Evolutionary conservation across 2,329 filamentous ascomycete species (phyloP).

Genomic region (Onygenales sp.): DNA sequence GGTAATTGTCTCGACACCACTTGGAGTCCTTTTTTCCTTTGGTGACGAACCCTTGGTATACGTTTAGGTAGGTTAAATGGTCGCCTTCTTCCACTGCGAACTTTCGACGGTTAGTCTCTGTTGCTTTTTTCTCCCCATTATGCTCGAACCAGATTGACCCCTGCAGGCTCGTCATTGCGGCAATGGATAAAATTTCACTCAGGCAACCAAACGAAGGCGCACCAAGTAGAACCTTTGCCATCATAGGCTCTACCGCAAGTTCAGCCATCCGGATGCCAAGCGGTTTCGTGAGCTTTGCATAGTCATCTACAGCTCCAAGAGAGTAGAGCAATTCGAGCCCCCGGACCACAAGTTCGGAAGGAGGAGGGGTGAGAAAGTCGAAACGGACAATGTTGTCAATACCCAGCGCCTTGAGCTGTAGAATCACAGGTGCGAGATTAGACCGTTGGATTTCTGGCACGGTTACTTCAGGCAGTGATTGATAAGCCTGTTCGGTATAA

Average conservation of each 20-base stretch:
- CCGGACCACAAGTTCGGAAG: slow-evolving; percentile 72
- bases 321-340: slow-evolving; percentile 83
- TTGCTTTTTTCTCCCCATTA: slow-evolving; percentile 63
- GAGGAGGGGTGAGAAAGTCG: slow-evolving; percentile 77
- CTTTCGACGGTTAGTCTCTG: slow-evolving; percentile 64
- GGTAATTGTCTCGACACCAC: slow-evolving; percentile 77
- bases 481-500: slow-evolving; percentile 69
- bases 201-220: slow-evolving; percentile 68
- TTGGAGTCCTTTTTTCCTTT: slow-evolving; percentile 72
- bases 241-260: slow-evolving; percentile 88
- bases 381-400: slow-evolving; percentile 93
- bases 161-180: slow-evolving; percentile 84
- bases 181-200: slow-evolving; percentile 79
- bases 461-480: slow-evolving; percentile 58
- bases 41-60: slow-evolving; percentile 81
- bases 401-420: slow-evolving; percentile 89
- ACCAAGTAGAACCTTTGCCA: slow-evolving; percentile 75
- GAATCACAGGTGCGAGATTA: slow-evolving; percentile 75
- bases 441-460: slow-evolving; percentile 86
- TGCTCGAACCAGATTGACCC: slow-evolving; percentile 68
- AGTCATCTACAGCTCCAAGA: slow-evolving; percentile 75
- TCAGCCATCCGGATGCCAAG: slow-evolving; percentile 90
- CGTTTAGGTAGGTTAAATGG: slow-evolving; percentile 83
- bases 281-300: slow-evolving; percentile 81
- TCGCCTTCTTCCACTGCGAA: slow-evolving; percentile 93